Base-by-base conservation (phyloP, 2,329 filamentous ascomycete genomes). In the Capronia americana region DNA sequence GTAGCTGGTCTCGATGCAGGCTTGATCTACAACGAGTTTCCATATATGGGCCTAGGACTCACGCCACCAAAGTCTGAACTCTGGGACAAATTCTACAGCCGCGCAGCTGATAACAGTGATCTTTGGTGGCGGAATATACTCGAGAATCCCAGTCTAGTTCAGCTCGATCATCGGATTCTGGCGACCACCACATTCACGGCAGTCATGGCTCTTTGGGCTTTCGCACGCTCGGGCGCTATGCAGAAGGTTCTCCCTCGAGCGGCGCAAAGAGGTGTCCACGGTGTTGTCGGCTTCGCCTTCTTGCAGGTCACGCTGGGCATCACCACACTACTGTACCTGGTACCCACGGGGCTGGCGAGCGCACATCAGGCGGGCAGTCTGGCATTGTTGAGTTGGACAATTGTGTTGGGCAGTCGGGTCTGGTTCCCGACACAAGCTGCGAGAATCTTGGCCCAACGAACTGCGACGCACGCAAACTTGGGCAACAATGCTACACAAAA, bases 21-120 rank as follows among this genome's bases (percentile, higher is more conserved):
- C 8, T 85, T 99, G 64, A 98, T 99, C 79, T 99, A 99, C 84
- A 99, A 99, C 78, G 93, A 99, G 79, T 98, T 99, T 78, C 95
- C 95, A 6, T 92, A 87, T 79, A 99, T 99, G 95, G 95, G 95
- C 8, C 79, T 87, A 3, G 92, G 93, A 11, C 82, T 96, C 24
- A 85, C 92, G 0, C 94, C 94, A 1, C 94, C 94, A 0, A 87
- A 85, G 75, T 84, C 87, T 10, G 94, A 98, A 81, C 88, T 98
- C 34, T 93, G 92, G 78, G 90, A 94, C 75, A 83, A 86, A 44
- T 96, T 92, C 81, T 97, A 97, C 85, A 90, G 88, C 65, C 90
- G 93, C 74, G 84, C 89, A 48, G 92, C 97, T 76, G 83, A 86
- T 50, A 66, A 69, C 20, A 68, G 57, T 14, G 96, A 99, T 75